Evolutionary conservation across 1,284 basidiomycete species (phyloP).

Genomic region (Moesziomyces globuligerus): DNA sequence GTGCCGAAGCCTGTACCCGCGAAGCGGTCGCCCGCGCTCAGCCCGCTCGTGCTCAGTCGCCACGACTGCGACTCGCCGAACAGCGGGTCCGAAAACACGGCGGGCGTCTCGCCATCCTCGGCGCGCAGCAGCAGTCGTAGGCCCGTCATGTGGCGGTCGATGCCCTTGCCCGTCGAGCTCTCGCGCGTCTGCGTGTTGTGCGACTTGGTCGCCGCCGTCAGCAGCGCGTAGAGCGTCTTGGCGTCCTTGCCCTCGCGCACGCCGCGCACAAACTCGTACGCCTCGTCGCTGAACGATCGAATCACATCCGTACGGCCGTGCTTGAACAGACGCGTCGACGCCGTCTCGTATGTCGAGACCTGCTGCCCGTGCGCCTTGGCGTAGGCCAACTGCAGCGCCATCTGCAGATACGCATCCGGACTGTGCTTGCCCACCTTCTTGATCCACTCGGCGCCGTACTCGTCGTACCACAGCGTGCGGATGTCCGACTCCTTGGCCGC

Average conservation of each 20-base stretch:
- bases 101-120: constrained; percentile 56
- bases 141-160: constrained; percentile 91
- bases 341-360: constrained; percentile 94
- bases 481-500: constrained; percentile 85
- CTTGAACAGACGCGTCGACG: constrained; percentile 87
- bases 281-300: constrained; percentile 80
- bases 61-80: constrained; percentile 83
- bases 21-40: constrained; percentile 87
- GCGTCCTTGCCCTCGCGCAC: constrained; percentile 76
- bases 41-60: constrained; percentile 90
- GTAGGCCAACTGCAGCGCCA: constrained; percentile 93
- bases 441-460: constrained; percentile 91
- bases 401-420: constrained; percentile 91
- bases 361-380: constrained; percentile 80
- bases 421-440: constrained; percentile 81
- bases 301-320: constrained; percentile 94
- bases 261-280: constrained; percentile 80
- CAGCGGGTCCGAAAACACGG: constrained; percentile 73
- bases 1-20: constrained; percentile 82
- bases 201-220: constrained; percentile 77
- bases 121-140: constrained; percentile 72
- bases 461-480: constrained; percentile 83
- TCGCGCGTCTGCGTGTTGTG: constrained; percentile 82
- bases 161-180: constrained; percentile 83
- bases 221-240: constrained; percentile 71